Evolutionary conservation across 2,329 filamentous ascomycete species (phyloP).

Genomic region (Ascochyta lentis): DNA sequence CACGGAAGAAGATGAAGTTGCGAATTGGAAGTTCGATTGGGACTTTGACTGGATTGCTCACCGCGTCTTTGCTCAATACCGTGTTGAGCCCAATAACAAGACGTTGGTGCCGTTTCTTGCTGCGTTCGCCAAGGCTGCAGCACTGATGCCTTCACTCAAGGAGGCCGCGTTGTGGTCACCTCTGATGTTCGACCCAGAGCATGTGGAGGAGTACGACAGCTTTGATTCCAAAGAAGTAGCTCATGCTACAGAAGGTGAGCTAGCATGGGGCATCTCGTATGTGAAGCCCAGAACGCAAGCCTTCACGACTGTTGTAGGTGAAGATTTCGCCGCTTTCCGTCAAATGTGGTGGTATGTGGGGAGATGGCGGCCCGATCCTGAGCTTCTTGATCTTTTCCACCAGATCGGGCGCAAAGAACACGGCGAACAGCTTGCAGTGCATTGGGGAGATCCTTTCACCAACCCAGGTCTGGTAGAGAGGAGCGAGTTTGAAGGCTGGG

Average conservation of each 20-base stretch:
- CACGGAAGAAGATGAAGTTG: conserved; percentile 1
- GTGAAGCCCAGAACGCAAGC: conserved; percentile 2
- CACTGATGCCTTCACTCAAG: conserved; percentile 22
- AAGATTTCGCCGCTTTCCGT: conserved; percentile 1
- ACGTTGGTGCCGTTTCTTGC: conserved; percentile 21
- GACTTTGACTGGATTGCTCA: background rate
- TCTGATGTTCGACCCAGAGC: conserved; percentile 8
- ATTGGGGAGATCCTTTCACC: conserved; percentile 2
- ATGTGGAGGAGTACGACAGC: conserved; percentile 1
- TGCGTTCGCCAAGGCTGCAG: conserved; percentile 26
- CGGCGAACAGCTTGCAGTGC: background rate
- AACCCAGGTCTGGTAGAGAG: conserved; percentile 1
- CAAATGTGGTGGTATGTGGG: conserved; percentile 18
- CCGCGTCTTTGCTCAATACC: conserved; percentile 9
- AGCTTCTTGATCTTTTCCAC: conserved; percentile 17
- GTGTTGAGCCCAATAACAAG: conserved; percentile 20
- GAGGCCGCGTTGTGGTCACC: conserved; percentile 20
- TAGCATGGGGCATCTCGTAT: conserved; percentile 17
- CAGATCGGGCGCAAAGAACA: conserved; percentile 13
- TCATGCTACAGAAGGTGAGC: conserved; percentile 1
- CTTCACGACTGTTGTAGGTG: background rate
- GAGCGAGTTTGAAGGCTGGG: conserved; percentile 1
- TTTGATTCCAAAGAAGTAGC: conserved; percentile 3
- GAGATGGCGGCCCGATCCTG: conserved; percentile 19
- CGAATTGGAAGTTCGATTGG: background rate